Evolutionary conservation across 345 rosid species (phyloP).

Genomic region (Acer saccharum): DNA sequence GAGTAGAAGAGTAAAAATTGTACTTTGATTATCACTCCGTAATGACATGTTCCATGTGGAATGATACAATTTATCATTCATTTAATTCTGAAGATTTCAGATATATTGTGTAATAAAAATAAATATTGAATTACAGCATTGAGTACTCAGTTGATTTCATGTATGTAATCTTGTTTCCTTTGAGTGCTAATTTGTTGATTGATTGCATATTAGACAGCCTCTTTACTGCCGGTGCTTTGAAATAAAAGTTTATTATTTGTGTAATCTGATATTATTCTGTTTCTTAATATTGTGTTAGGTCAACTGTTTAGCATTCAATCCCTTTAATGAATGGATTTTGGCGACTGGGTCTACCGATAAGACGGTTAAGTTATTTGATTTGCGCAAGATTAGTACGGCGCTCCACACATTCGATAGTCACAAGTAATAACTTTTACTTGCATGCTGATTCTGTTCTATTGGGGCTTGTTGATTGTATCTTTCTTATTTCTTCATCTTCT

Average conservation of each 20-base stretch:
- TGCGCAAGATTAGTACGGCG: constrained; percentile 79
- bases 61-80: not conserved
- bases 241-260: not conserved
- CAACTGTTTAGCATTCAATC: constrained; percentile 97
- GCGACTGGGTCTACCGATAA: constrained; percentile 99
- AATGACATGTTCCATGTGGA: constrained; percentile 1
- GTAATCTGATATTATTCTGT: constrained; percentile 4
- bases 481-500: not conserved
- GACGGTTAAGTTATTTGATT: constrained; percentile 92
- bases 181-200: not conserved
- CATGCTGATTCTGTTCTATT: not conserved
- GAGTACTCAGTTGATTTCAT: not conserved
- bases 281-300: constrained; percentile 48
- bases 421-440: constrained; percentile 56
- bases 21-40: not conserved
- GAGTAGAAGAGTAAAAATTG: not conserved
- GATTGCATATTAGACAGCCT: not conserved
- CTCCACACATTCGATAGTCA: constrained; percentile 96
- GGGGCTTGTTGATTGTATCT: not conserved
- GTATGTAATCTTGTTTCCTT: not conserved
- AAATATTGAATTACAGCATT: not conserved
- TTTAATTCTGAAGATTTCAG: not conserved
- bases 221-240: not conserved
- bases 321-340: constrained; percentile 98
- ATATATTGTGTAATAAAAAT: not conserved